Evolutionary conservation across 805 yeast species (phyloP), one percentile per base, ranked within the genome.

Genomic region (Starmerella apicola): DNA sequence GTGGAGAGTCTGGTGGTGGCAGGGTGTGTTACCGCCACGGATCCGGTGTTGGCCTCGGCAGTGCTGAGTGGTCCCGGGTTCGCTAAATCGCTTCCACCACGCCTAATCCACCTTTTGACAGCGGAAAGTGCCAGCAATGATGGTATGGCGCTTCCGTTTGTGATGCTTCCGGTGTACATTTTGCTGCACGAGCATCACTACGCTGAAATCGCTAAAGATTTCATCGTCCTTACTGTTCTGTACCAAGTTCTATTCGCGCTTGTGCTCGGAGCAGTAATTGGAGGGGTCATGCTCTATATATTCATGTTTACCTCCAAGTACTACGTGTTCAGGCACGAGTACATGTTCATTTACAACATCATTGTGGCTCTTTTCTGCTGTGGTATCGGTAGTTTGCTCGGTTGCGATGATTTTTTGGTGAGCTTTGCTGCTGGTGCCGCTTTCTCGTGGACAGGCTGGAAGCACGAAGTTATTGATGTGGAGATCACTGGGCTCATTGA

Each of bases 101-200:
- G 71, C 47, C 64, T 78, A 42, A 61, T 81, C 48, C 68, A 76
- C 47, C 60, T 78, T 39, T 61, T 78, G 34, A 65, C 76, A 24
- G 82, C 83, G 1, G 86, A 78, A 52, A 73, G 82, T 1, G 85
- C 81, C 3, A 77, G 83, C 49, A 79, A 78, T 52, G 86, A 78
- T 53, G 85, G 85, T 1, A 56, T 62, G 45, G 66, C 65, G 3
- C 56, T 61, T 36, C 86, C 86, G 4, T 79, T 78, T 53, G 73
- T 78, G 36, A 76, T 64, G 51, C 60, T 78, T 22, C 72, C 82
- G 2, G 61, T 76, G 37, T 65, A 67, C 49, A 57, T 78, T 24
- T 65, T 76, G 37, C 51, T 70, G 12, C 70, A 76, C 52, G 50
- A 46, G 32, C 50, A 48, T 38, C 58, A 60, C 4, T 73, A 76